Evolutionary conservation across 495 filamentous ascomycete species (phyloP), one percentile per base, ranked within the genome.

Genomic region (Pyrenopolyporus hunteri): DNA sequence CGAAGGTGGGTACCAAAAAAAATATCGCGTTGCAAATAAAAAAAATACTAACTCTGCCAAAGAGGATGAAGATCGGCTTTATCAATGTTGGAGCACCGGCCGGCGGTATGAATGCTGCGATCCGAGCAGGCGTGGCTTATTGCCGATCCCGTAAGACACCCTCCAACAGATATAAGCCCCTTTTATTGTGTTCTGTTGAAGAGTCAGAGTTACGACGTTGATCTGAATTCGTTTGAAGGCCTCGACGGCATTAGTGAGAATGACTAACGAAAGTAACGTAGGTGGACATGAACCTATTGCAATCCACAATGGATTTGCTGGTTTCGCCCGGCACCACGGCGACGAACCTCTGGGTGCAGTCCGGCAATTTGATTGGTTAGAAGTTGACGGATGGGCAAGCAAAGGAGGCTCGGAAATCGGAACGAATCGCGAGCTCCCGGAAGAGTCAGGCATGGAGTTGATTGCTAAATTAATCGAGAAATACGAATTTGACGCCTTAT

Each of bases 21-120:
- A 22, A 22, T n/a, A 8, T 23, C 6, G 2, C 14, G 20, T 39
- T 16, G 39, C 6, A 4, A 7, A 10, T 2, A 16, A 16, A 14
- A 17, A 6, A 14, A 9, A 14, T 47, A 13, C 63, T 79, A 55
- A 77, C 44, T 4, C 6, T 23, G 23, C 46, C 13, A 7, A 49
- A 95, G 90, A 87, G 87, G 65, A 92, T 97, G 91, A 86, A 85
- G 31, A 91, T 99, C 66, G 94, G 89, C 5, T 93, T 98, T 60
- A 89, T 99, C 70, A 96, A 99, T 67, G 92, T 98, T 53, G 95
- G 95, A 63, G 95, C 95, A 22, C 95, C 95, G 4, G 95, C 95
- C n/a, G 95, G 94, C 68, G 95, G 95, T 70, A 97, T 99, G 87
- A 99, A 99, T 75, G 91, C 93, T 36, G 93, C 95, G 16, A 96